Evolutionary conservation across 352 stramenopile species (phyloP), one percentile per base, ranked within the genome.

Genomic region (Thalassiosira mediterranea): DNA sequence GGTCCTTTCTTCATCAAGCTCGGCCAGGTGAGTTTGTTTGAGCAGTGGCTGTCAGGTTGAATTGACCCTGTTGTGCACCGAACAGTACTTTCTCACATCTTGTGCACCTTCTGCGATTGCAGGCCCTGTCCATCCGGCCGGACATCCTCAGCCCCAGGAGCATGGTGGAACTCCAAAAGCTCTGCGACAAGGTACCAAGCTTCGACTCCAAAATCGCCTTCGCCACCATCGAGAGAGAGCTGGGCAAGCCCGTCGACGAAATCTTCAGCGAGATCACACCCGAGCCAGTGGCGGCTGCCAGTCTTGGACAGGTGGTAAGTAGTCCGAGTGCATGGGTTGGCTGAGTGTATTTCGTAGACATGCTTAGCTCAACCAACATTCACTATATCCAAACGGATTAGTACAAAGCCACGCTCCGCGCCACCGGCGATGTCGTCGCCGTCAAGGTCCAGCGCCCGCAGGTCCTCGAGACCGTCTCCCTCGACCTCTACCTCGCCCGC

Each of bases 1-100:
- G 93, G 93, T 0, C 93, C 93, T 2, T 94, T 95, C 58, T 95
- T 91, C 58, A 96, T 96, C 68, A 96, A 96, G 63, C 65, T 94
- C 5, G 78, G 75, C 13, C 74, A 83, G 71, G 58, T 72, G 49
- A 68, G 56, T 42, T 7, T 42, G 13, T 42, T 42, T 13, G 7
- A 13, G 34, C 7, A 42, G 34, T 7, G 13, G 7, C 7, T 13
- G 13, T 7, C 34, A 42, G 34, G 7, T 13, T 42, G 34, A 13
- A 7, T 13, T 13, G 34, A 13, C 34, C 7, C 7, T 42, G 34
- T 42, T 42, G 34, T 42, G 34, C 34, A 42, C 13, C 7, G 34
- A 42, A 42, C 31, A 32, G 54, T n/a, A 42, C 19, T 40, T 28
- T 51, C 26, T 21, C 47, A 48, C 31, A 42, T 23, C 49, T 34